Conservation (phyloP, 768 basidiomycete species). For the Boletus rubescentipes region DNA sequence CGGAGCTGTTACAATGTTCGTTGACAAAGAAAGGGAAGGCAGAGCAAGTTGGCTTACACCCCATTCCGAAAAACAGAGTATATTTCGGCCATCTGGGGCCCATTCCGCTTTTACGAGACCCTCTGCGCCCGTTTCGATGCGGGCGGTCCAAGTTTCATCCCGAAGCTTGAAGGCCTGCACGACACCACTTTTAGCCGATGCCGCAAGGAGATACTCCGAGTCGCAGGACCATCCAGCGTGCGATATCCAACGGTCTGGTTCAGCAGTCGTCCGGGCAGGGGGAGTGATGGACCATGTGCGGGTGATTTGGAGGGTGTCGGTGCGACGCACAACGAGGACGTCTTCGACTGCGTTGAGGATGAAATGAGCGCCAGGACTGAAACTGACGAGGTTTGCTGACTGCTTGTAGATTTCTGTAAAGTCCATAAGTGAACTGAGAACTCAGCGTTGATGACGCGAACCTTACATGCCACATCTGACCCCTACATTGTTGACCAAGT, state of each 20-base stretch:
- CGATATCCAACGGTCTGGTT: conserved; percentile 52
- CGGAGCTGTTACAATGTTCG: conserved; percentile 55
- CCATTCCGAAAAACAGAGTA: conserved; percentile 92
- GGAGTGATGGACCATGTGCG: conserved; percentile 73
- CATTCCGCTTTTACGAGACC: conserved; percentile 86
- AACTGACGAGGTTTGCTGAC: conserved; percentile 64
- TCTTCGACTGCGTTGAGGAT: conserved; percentile 79
- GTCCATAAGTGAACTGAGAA: conserved; percentile 50
- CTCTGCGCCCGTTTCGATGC: conserved; percentile 80
- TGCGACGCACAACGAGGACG: conserved; percentile 77
- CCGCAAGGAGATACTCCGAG: conserved; percentile 82
- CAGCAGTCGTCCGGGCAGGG: conserved; percentile 43
- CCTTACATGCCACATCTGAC: neutral
- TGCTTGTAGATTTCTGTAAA: conserved; percentile 87
- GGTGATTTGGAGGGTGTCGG: conserved; percentile 81
- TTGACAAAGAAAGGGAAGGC: conserved; percentile 1
- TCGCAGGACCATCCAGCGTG: conserved; percentile 86
- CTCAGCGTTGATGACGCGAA: conserved; percentile 1
- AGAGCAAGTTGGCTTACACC: conserved; percentile 60
- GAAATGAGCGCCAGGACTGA: conserved; percentile 87
- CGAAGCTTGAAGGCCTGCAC: conserved; percentile 79
- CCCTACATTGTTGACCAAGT: neutral
- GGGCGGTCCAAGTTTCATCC: conserved; percentile 75
- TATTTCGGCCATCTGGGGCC: conserved; percentile 80
- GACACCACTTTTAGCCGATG: conserved; percentile 66